These are phyloP conservation scores for Amanita inopinata DNA, from an alignment of 768 basidiomycete genomes.

Conservation along the genomic window DNA sequence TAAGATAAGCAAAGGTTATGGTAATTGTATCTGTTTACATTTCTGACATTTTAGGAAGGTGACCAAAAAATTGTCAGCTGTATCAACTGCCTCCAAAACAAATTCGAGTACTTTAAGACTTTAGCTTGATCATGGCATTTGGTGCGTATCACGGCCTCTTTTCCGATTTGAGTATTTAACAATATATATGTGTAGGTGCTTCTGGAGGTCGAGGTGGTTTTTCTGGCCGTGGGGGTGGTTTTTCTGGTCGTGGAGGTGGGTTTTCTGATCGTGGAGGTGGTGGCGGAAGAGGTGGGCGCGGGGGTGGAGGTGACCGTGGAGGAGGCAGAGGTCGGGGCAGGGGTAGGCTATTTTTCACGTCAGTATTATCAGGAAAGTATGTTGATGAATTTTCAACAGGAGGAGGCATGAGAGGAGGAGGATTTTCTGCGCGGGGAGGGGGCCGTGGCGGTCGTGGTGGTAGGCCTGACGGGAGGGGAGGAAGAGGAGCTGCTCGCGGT, in stretches of 20 bases:
- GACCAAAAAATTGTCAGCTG: background rate
- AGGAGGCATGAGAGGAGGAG: conserved; percentile 29
- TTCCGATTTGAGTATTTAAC: background rate
- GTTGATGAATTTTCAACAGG: conserved; percentile 16
- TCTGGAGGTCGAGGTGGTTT: conserved; percentile 75
- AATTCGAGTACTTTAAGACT: background rate
- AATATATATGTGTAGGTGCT: conserved; percentile 24
- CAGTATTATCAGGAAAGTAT: background rate
- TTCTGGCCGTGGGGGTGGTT: conserved; percentile 37
- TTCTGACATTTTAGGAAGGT: background rate
- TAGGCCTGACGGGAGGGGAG: conserved; percentile 34
- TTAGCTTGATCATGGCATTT: conserved; percentile 2
- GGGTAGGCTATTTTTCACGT: conserved; percentile 13
- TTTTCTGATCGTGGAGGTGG: conserved; percentile 28
- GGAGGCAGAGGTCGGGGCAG: conserved; percentile 33
- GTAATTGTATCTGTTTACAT: background rate
- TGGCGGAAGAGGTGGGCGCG: conserved; percentile 25
- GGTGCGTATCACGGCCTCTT: background rate
- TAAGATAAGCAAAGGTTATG: background rate
- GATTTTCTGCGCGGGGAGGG: conserved; percentile 33
- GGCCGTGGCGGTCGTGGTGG: conserved; percentile 31
- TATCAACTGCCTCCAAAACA: background rate
- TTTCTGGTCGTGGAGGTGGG: conserved; percentile 28
- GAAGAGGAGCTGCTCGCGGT: conserved; percentile 49
- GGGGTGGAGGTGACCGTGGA: conserved; percentile 31